Conservation (phyloP, 2,329 filamentous ascomycete genomes). For the Penicillium glabrum region DNA sequence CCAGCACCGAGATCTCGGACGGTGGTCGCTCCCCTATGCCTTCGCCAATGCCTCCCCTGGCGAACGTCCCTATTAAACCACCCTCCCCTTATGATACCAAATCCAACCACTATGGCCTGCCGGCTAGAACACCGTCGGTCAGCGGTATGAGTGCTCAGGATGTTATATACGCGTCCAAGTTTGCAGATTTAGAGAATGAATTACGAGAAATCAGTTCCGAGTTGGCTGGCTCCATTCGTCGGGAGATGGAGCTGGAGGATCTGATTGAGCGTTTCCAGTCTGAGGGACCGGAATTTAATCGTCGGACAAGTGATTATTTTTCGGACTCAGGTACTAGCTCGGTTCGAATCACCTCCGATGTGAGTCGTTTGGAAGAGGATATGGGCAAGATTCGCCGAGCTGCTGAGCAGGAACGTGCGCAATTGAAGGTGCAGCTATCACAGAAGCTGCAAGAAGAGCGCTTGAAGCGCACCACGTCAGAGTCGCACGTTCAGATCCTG, state of each 20-base stretch:
- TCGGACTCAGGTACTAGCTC: conserved; percentile 93
- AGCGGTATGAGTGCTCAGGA: conserved; percentile 45
- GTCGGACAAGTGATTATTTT: conserved; percentile 94
- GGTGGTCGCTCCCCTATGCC: conserved; percentile 58
- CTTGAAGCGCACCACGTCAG: conserved; percentile 69
- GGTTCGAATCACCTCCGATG: conserved; percentile 68
- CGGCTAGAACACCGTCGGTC: conserved; percentile 40
- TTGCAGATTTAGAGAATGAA: conserved; percentile 92
- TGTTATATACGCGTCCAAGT: conserved; percentile 54
- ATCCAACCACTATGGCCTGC: conserved; percentile 52
- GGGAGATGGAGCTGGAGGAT: conserved; percentile 96
- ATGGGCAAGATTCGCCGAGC: conserved; percentile 79
- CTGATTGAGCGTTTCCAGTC: conserved; percentile 82
- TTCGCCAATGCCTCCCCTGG: conserved; percentile 50
- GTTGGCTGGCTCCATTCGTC: conserved; percentile 85
- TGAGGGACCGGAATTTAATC: conserved; percentile 64
- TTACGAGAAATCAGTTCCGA: conserved; percentile 89
- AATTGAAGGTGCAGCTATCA: conserved; percentile 79
- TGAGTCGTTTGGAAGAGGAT: conserved; percentile 60
- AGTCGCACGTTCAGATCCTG: conserved; percentile 79
- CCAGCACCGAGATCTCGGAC: conserved; percentile 64
- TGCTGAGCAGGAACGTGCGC: conserved; percentile 87
- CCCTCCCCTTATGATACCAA: conserved; percentile 53
- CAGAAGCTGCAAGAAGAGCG: conserved; percentile 87
- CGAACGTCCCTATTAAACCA: conserved; percentile 33